Evolutionary conservation across 2,329 filamentous ascomycete species (phyloP), one percentile per base, ranked within the genome.

Genomic region (Pyrenochaeta sp.): DNA sequence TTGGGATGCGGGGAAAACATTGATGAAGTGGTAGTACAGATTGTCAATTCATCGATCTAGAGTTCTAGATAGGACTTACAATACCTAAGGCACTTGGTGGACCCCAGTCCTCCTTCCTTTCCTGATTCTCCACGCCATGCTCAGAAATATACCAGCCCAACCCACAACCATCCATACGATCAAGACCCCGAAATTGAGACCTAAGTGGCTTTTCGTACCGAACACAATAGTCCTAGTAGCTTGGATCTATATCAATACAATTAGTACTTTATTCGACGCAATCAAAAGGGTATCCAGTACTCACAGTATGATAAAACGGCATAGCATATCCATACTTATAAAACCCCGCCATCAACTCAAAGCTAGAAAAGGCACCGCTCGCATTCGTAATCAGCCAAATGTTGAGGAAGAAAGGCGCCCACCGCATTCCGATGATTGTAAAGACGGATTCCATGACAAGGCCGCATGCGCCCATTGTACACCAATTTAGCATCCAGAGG

Each of bases 121-220:
- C 34, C 43, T 12, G 24, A 54, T 48, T 28, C 36, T 54, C 52
- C 52, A 48, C 13, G 22, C 25, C 44, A 32, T 46, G 27, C 12
- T 28, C 25, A 46, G 19, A 15, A 12, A 30, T n/a, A 56, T 30
- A 9, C 48, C 56, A 13, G 10, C 48, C 40, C 40, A 50, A 34
- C 56, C 56, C 8, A 47, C 52, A 32, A 49, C 46, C 22, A 51
- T 32, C 52, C 56, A 59, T 15, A 19, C 52, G 8, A 49, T 36
- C 36, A 59, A 40, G 7, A 59, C 52, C 19, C 56, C 56, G 56
- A 56, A 56, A 45, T 59, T 59, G n/a, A 56, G 15, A 2, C 47
- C 56, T 40, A 59, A 40, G 30, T 44, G 56, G 25, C 37, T 59
- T 36, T 59, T 59, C 32, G 56, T 55, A 3, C 56, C 52, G 42